Conservation (phyloP, 2,329 filamentous ascomycete genomes). For the Apiospora pterosperma region DNA sequence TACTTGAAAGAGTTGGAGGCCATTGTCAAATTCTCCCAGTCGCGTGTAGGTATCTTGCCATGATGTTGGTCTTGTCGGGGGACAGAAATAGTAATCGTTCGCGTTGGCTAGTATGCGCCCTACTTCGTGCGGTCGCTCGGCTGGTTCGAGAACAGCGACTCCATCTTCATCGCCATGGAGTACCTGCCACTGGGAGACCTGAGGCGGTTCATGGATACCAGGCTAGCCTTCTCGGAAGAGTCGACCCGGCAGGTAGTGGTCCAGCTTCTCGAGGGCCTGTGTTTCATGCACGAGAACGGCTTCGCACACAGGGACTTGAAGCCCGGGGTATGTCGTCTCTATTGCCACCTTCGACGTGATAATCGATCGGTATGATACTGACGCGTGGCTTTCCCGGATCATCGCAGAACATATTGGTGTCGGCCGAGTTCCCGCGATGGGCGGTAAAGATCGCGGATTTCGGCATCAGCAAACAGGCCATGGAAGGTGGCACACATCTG, state of each 20-base stretch:
- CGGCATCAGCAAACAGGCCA: conserved; percentile 18
- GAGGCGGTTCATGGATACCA: conserved; percentile 4
- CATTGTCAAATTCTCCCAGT: conserved; percentile 13
- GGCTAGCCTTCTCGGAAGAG: too few relatives aligned
- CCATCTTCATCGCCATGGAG: conserved; percentile 15
- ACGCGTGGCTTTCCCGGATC: neutral
- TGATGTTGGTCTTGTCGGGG: too few relatives aligned
- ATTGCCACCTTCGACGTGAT: too few relatives aligned
- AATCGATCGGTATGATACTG: too few relatives aligned
- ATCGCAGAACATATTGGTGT: conserved; percentile 24
- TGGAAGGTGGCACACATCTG: conserved; percentile 11
- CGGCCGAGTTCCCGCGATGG: conserved; percentile 15
- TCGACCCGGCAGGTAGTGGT: conserved; percentile 7
- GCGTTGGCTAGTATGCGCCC: conserved; percentile 12
- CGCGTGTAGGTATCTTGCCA: conserved; percentile 5
- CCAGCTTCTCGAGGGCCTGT: conserved; percentile 12
- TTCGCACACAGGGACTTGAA: conserved; percentile 15
- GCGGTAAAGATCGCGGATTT: conserved; percentile 27
- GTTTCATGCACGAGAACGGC: conserved; percentile 13
- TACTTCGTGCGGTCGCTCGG: conserved; percentile 14
- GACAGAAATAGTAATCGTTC: too few relatives aligned
- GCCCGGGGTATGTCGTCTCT: conserved; percentile 11
- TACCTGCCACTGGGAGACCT: conserved; percentile 11
- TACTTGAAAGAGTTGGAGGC: conserved; percentile 12
- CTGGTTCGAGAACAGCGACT: conserved; percentile 10